Conservation (phyloP, 2,329 filamentous ascomycete genomes). For the Beauveria brongniartii region DNA sequence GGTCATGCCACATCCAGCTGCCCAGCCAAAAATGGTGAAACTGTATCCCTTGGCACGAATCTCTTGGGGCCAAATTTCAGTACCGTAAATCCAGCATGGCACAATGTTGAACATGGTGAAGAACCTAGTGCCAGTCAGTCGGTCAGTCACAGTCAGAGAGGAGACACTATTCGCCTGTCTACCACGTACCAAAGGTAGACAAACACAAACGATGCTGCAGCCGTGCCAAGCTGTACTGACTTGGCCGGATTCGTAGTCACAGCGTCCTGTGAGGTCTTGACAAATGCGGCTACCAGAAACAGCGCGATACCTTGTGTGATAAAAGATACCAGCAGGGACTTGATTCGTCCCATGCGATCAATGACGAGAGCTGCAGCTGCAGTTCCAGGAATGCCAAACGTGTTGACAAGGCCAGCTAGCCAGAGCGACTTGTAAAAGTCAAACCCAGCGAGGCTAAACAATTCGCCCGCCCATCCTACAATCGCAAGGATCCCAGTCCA, state of each 20-base stretch:
- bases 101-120: constrained; percentile 28
- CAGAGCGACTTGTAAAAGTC: constrained; percentile 21
- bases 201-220: constrained; percentile 19
- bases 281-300: constrained; percentile 25
- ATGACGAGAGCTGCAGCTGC: constrained; percentile 43
- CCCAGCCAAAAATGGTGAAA: constrained; percentile 52
- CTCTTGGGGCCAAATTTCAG: constrained; percentile 49
- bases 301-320: constrained; percentile 21
- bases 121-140: constrained; percentile 14
- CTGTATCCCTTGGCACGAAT: constrained; percentile 52
- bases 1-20: constrained; percentile 47
- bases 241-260: constrained; percentile 7
- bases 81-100: constrained; percentile 28
- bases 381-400: constrained; percentile 42
- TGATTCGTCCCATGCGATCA: constrained; percentile 37
- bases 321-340: constrained; percentile 22
- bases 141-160: background rate
- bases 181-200: constrained; percentile 18
- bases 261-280: constrained; percentile 20
- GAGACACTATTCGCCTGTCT: no score
- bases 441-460: constrained; percentile 19
- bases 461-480: constrained; percentile 24
- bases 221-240: constrained; percentile 16
- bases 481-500: constrained; percentile 37
- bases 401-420: constrained; percentile 43